phyloP scores from a whole-genome alignment of 2,329 filamentous ascomycete genomes.

The Trichoderma sp. region DNA sequence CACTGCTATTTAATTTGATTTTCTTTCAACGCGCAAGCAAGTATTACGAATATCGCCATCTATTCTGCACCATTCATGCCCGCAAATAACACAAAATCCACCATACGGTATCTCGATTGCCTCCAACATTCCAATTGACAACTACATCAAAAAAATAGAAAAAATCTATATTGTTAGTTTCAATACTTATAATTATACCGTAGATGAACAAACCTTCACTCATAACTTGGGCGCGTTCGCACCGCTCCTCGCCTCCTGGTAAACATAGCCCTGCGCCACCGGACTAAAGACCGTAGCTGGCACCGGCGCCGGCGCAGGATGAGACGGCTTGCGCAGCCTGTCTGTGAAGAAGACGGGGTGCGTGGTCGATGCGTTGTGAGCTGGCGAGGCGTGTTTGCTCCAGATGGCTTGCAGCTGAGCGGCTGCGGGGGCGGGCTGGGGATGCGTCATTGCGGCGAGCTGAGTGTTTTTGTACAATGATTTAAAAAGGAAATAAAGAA shows the following conservation, averaged over 20 bases:
- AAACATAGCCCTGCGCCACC: constrained; percentile 63
- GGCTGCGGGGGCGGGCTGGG: constrained; percentile 10
- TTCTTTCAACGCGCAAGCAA: background rate
- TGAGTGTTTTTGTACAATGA: background rate
- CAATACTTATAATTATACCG: too few relatives aligned
- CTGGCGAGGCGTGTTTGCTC: constrained; percentile 31
- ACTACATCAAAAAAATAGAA: background rate
- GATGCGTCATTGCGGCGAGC: background rate
- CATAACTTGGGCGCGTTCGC: constrained; percentile 42
- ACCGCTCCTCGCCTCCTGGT: constrained; percentile 47
- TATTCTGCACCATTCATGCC: background rate
- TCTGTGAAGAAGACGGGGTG: constrained; percentile 79
- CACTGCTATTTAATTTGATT: background rate
- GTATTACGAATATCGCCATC: background rate
- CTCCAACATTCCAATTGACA: background rate
- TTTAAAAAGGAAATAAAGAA: background rate
- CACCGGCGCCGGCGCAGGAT: constrained; percentile 32
- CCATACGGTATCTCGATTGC: background rate
- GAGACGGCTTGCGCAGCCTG: constrained; percentile 58
- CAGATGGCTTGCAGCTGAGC: constrained; percentile 31
- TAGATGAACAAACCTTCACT: constrained; percentile 36
- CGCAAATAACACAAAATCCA: background rate
- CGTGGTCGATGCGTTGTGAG: constrained; percentile 58
- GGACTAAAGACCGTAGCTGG: constrained; percentile 43
- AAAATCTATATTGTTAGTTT: background rate